These are phyloP conservation scores for Skeletonema grethae DNA, from an alignment of 108 stramenopile species.

Conservation along the genomic window DNA sequence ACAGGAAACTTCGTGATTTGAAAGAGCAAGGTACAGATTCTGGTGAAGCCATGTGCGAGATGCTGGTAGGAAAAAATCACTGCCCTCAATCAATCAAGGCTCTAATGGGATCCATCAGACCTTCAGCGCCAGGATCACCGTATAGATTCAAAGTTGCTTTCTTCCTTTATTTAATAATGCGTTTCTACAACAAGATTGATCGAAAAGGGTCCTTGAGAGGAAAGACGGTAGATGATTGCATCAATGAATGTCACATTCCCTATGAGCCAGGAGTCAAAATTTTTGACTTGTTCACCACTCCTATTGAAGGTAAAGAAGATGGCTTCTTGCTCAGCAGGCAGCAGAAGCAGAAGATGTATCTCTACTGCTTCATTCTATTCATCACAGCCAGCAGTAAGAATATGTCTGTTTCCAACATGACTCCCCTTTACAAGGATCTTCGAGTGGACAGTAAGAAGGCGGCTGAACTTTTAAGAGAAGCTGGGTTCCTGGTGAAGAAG, in stretches of 20 bases:
- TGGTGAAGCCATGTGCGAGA: constrained; percentile 22
- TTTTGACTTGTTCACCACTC: constrained; percentile 65
- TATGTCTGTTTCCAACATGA: constrained; percentile 65
- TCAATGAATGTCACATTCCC: constrained; percentile 57
- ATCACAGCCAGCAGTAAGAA: constrained; percentile 62
- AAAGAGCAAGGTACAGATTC: constrained; percentile 38
- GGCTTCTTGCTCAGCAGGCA: constrained; percentile 57
- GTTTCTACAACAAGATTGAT: constrained; percentile 57
- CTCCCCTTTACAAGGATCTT: constrained; percentile 63
- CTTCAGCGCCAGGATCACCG: constrained; percentile 36
- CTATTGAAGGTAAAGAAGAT: constrained; percentile 30
- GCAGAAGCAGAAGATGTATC: constrained; percentile 60
- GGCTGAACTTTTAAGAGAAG: constrained; percentile 58
- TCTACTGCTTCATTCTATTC: constrained; percentile 70
- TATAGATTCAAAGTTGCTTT: constrained; percentile 60
- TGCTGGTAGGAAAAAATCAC: constrained; percentile 40
- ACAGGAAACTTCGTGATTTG: constrained; percentile 51
- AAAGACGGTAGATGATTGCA: constrained; percentile 37
- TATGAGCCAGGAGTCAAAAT: constrained; percentile 55
- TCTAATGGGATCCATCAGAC: constrained; percentile 41
- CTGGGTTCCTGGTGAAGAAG: constrained; percentile 72
- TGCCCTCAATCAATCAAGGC: constrained; percentile 49
- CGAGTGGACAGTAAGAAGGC: constrained; percentile 62
- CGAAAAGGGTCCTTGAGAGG: constrained; percentile 44
- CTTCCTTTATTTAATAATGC: constrained; percentile 54